These are phyloP conservation scores for Sporothrix brunneoviolacea DNA, from an alignment of 2,329 filamentous ascomycete genomes.

Conservation along the genomic window DNA sequence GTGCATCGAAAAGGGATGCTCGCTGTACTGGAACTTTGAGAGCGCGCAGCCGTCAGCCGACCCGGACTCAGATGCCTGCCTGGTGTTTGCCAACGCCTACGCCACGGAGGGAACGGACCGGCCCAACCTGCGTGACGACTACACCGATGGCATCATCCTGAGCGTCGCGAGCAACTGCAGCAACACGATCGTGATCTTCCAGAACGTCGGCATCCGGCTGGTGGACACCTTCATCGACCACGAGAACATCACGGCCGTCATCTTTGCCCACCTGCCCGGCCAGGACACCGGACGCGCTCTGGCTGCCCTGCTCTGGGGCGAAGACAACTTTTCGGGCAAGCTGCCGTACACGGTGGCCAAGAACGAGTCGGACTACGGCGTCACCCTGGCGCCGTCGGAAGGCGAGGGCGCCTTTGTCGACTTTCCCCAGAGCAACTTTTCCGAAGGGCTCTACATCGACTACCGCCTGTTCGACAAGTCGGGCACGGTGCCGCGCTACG, in stretches of 20 bases:
- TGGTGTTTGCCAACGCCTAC: constrained; percentile 87
- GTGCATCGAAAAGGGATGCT: constrained; percentile 51
- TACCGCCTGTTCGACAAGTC: constrained; percentile 67
- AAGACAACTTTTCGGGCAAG: constrained; percentile 68
- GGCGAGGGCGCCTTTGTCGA: constrained; percentile 52
- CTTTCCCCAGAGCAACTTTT: constrained; percentile 70
- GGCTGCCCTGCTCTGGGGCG: constrained; percentile 76
- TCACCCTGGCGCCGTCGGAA: constrained; percentile 57
- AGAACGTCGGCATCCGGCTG: constrained; percentile 74
- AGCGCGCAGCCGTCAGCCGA: constrained; percentile 59
- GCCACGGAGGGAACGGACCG: constrained; percentile 87
- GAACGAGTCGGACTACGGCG: constrained; percentile 60
- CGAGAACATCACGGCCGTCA: constrained; percentile 74
- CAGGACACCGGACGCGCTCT: constrained; percentile 78
- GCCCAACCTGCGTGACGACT: constrained; percentile 88
- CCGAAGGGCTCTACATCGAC: constrained; percentile 76
- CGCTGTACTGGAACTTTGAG: constrained; percentile 60
- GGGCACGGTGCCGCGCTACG: constrained; percentile 64
- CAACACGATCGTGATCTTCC: constrained; percentile 89
- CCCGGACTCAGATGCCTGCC: constrained; percentile 59
- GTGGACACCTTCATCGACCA: constrained; percentile 68
- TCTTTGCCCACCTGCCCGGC: constrained; percentile 76
- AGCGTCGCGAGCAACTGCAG: constrained; percentile 70
- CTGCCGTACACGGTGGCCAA: constrained; percentile 75
- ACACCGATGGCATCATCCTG: constrained; percentile 69